A percentile compares a stretch with the other conserved stretches of the same genome.
Evolutionary conservation across 2,329 filamentous ascomycete species (phyloP).

Genomic region (Dactylella cylindrospora): DNA sequence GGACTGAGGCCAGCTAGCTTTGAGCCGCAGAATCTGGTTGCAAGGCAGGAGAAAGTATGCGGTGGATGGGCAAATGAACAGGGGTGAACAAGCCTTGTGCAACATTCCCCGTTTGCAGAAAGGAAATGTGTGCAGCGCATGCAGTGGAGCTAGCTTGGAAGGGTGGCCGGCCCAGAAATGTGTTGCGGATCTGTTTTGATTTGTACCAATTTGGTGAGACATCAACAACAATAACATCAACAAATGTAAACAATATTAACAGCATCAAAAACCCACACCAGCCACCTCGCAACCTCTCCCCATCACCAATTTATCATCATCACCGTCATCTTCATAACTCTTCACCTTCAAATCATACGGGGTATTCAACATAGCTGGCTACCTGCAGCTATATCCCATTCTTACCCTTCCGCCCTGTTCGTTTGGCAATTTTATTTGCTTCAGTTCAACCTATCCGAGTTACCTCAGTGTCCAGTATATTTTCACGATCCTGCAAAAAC

Average conservation of each 20-base stretch:
- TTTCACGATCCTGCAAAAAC: constrained; percentile 12
- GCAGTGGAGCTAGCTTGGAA: too few relatives aligned
- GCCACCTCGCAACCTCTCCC: neutral
- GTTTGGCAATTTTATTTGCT: constrained; percentile 1
- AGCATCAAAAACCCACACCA: neutral
- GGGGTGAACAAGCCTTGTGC: too few relatives aligned
- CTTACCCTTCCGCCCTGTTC: neutral
- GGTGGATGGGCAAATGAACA: too few relatives aligned
- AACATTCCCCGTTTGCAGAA: too few relatives aligned
- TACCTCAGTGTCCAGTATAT: too few relatives aligned
- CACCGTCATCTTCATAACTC: too few relatives aligned
- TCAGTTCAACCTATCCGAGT: neutral
- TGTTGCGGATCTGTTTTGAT: too few relatives aligned
- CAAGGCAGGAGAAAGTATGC: too few relatives aligned
- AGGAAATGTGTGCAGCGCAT: too few relatives aligned
- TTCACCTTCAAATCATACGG: neutral
- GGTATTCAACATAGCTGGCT: constrained; percentile 16
- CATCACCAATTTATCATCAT: neutral
- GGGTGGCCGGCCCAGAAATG: too few relatives aligned
- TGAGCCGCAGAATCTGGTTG: too few relatives aligned
- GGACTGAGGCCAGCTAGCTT: too few relatives aligned
- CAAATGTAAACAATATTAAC: constrained; percentile 36
- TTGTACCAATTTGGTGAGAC: constrained; percentile 36
- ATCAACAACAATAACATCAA: constrained; percentile 37
- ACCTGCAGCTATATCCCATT: constrained; percentile 15